phyloP scores from a whole-genome alignment of 495 filamentous ascomycete species.

The Penicillium cosmopolitanum region DNA sequence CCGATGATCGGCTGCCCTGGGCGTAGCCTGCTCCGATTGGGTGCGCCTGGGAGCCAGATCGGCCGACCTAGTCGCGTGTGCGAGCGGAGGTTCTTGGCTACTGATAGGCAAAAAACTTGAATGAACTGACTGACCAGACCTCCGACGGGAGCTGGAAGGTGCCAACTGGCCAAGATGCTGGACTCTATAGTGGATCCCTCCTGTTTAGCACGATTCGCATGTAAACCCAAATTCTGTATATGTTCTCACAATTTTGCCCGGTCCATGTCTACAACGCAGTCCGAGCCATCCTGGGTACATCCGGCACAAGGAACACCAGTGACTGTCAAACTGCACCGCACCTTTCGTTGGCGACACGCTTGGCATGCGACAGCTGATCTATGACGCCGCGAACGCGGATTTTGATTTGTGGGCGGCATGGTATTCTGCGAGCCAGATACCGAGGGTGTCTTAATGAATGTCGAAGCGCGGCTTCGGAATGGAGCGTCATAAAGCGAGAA shows the following conservation, averaged over 20 bases:
- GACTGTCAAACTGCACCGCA: conserved; percentile 36
- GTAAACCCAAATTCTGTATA: background rate
- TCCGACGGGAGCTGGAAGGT: background rate
- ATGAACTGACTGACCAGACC: background rate
- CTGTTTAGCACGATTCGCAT: background rate
- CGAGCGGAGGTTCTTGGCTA: background rate
- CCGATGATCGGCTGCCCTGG: background rate
- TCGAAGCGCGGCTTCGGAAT: background rate
- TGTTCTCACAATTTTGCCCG: conserved; percentile 11
- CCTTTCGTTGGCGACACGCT: conserved; percentile 37
- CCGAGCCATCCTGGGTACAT: conserved; percentile 33
- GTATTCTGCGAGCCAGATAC: background rate
- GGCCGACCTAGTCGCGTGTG: background rate
- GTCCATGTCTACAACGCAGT: conserved; percentile 30
- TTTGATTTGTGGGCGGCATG: conserved; percentile 6
- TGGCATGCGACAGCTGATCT: conserved; percentile 38
- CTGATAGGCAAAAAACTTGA: background rate
- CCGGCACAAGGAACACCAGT: conserved; percentile 37
- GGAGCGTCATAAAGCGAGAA: background rate
- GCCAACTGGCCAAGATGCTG: conserved; percentile 11
- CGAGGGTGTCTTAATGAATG: background rate
- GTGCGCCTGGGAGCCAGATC: background rate
- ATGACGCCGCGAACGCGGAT: conserved; percentile 32
- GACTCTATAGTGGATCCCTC: background rate
- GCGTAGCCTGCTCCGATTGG: background rate